Conservation (phyloP, 2,329 filamentous ascomycete genomes). For the Pyrenophora tritici-repentis region DNA sequence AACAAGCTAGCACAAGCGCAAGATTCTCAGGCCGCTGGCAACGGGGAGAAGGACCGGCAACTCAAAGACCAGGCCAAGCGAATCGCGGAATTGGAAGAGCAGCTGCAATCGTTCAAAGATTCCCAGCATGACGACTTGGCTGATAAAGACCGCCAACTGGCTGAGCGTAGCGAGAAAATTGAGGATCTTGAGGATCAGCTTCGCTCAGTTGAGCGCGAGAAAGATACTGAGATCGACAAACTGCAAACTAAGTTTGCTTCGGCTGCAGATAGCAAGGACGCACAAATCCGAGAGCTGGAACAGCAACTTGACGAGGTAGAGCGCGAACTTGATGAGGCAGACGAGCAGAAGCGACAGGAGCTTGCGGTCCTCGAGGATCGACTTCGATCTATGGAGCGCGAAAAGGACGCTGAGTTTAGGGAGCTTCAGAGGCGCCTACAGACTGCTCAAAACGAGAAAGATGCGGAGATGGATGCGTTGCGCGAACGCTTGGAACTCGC, state of each 20-base stretch:
- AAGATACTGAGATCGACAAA: constrained; percentile 51
- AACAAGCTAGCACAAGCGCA: constrained; percentile 39
- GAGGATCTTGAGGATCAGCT: constrained; percentile 43
- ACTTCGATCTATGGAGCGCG: constrained; percentile 38
- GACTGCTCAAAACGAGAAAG: constrained; percentile 38
- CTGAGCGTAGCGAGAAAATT: constrained; percentile 41
- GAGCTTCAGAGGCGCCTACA: constrained; percentile 43
- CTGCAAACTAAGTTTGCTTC: constrained; percentile 50
- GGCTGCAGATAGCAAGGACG: constrained; percentile 48
- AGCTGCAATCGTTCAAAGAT: constrained; percentile 33
- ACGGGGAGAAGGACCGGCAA: constrained; percentile 39
- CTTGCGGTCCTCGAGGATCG: constrained; percentile 39
- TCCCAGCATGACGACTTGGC: constrained; percentile 27
- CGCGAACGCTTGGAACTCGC: constrained; percentile 48
- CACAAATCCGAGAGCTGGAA: constrained; percentile 57
- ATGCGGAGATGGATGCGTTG: constrained; percentile 50
- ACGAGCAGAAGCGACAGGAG: constrained; percentile 38
- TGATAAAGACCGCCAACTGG: constrained; percentile 37
- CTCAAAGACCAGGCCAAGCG: constrained; percentile 37
- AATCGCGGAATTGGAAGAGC: constrained; percentile 36
- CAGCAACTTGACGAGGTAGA: constrained; percentile 46
- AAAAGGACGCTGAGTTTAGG: constrained; percentile 46
- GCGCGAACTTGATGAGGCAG: constrained; percentile 30
- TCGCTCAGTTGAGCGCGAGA: constrained; percentile 33
- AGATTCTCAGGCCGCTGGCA: constrained; percentile 32